A percentile compares a stretch with the other conserved stretches of the same genome.
Conservation (phyloP, 768 basidiomycete genomes). For the Auriscalpium orientale region DNA sequence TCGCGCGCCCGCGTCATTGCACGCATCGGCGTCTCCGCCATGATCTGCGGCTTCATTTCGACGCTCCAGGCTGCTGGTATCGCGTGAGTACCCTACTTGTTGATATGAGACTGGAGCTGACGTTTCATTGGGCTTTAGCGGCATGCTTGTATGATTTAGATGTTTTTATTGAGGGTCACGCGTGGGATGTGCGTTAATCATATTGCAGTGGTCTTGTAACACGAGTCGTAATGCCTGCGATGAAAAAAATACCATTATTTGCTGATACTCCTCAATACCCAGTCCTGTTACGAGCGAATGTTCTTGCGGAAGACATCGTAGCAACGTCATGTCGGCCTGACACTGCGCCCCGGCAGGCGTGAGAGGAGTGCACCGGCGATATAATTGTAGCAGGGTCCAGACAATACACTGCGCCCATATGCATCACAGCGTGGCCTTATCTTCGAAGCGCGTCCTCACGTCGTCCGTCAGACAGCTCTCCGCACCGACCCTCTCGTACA, state of each 20-base stretch:
- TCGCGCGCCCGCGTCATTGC: conserved; percentile 66
- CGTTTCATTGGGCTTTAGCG: conserved; percentile 9
- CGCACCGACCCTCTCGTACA: conserved; percentile 5
- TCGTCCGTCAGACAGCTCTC: conserved; percentile 4
- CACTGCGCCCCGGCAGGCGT: too few species aligned
- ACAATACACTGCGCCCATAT: too few species aligned
- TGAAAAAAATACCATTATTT: not conserved
- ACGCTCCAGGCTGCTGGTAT: conserved; percentile 55
- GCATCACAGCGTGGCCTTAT: too few species aligned
- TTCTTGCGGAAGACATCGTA: too few species aligned
- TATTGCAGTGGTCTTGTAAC: not conserved
- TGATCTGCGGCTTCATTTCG: conserved; percentile 65
- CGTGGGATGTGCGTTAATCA: not conserved
- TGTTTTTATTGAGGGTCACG: not conserved
- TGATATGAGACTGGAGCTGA: not conserved
- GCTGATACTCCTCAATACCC: too few species aligned
- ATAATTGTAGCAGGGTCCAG: too few species aligned
- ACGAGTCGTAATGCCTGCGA: not conserved
- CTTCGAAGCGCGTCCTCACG: not conserved
- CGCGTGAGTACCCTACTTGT: conserved; percentile 31
- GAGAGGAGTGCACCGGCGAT: too few species aligned
- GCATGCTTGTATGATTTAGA: conserved; percentile 23
- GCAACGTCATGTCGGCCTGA: too few species aligned
- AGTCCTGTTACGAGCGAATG: too few species aligned
- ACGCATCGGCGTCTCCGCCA: conserved; percentile 56